phyloP scores from a whole-genome alignment of 2,329 filamentous ascomycete genomes.

The Knoxdaviesia capensis region DNA sequence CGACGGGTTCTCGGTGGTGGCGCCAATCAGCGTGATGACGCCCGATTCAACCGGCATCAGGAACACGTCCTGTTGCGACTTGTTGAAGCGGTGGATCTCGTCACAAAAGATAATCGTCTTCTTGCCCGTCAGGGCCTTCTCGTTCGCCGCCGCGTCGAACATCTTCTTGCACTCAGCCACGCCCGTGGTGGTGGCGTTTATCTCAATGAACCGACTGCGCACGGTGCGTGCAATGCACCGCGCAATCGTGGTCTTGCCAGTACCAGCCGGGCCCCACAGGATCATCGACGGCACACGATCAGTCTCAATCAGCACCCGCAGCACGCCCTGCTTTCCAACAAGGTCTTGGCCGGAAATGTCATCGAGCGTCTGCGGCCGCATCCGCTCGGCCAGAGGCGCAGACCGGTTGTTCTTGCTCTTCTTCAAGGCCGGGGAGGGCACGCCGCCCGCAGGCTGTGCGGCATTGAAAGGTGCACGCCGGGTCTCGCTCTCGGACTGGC shows the following conservation, averaged over 20 bases:
- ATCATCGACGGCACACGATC: constrained; percentile 88
- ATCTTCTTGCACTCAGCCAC: constrained; percentile 85
- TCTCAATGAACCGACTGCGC: constrained; percentile 76
- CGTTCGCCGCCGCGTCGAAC: constrained; percentile 66
- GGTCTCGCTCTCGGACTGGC: constrained; percentile 5
- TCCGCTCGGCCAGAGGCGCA: constrained; percentile 79
- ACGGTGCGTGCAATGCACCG: constrained; percentile 70
- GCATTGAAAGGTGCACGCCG: not conserved
- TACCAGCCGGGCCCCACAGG: constrained; percentile 68
- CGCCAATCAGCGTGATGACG: constrained; percentile 77
- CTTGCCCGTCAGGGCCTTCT: constrained; percentile 60
- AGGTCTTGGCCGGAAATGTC: constrained; percentile 84
- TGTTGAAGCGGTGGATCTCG: constrained; percentile 84
- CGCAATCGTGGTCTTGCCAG: constrained; percentile 82
- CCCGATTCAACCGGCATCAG: constrained; percentile 81
- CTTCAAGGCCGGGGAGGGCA: constrained; percentile 20
- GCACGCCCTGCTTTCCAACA: constrained; percentile 64
- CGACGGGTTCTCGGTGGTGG: constrained; percentile 90
- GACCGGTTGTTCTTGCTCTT: constrained; percentile 49
- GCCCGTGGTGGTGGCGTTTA: constrained; percentile 79
- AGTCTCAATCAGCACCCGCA: constrained; percentile 69
- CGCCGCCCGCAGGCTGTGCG: not conserved
- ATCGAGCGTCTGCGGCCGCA: constrained; percentile 69
- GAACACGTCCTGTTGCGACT: constrained; percentile 88
- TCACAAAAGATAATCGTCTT: constrained; percentile 97